Evolutionary conservation across 441 rosid genomes (phyloP), one percentile per base, ranked within the genome.

Genomic region (Eutrema salsugineum): DNA sequence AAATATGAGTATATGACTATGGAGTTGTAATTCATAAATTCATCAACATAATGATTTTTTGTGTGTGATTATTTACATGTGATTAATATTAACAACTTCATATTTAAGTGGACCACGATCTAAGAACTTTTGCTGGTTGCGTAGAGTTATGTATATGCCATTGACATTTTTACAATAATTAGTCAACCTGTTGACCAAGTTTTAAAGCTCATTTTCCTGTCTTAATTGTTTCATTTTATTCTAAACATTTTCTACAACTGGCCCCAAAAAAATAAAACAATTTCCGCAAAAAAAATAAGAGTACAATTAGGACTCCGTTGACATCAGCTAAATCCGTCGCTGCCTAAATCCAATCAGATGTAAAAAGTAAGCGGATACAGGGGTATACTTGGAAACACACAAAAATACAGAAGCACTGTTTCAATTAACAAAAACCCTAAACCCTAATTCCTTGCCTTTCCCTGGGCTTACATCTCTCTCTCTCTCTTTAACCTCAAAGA

Each of bases 181-280:
- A 64, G 76, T 76, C 76, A 70, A 68, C 78, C 32, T 75, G 53
- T 68, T 75, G 78, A 75, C 64, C 42, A 35, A 19, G 60, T 69
- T 55, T 12, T 22, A 42, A n/a, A 68, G 20, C 57, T 51, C 58
- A 50, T 61, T 56, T 56, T 33, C 58, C 33, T 66, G 22, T 73
- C 44, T 49, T 57, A 56, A n/a, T 22, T 36, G 17, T 28, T 39
- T 54, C 53, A 6, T 42, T 65, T 40, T 30, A 24, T 27, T 53
- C 27, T 1, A 39, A 66, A 56, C 63, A 57, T 46, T 20, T 71
- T 50, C 33, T 49, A 48, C 49, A 54, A 17, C 24, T 32, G 39
- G 42, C 63, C n/a, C 6, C 6, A 6, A 17, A 9, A 16, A 62
- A 0, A n/a, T n/a, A n/a, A 6, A 14, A 36, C 12, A 9, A 48